These are phyloP conservation scores for Ligustrum vulgare DNA, from an alignment of 257 asterid species.

Conservation along the genomic window DNA sequence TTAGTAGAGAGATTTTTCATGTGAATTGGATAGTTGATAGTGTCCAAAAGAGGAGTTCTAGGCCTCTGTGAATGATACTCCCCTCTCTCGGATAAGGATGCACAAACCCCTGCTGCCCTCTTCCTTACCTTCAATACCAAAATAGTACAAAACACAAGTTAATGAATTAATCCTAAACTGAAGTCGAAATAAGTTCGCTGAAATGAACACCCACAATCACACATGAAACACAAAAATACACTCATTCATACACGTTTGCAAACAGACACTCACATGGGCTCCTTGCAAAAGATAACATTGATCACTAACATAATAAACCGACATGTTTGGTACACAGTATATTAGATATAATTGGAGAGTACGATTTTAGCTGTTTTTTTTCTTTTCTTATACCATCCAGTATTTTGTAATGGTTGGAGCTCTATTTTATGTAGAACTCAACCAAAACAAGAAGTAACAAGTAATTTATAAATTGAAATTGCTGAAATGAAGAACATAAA, in stretches of 20 bases:
- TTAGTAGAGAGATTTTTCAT: constrained; percentile 86
- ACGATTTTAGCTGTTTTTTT: neutral
- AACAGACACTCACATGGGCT: neutral
- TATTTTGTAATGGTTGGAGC: no score
- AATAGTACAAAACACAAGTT: constrained; percentile 26
- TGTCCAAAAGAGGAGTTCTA: constrained; percentile 92
- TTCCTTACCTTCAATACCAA: constrained; percentile 48
- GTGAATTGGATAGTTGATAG: constrained; percentile 91
- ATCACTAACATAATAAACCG: neutral
- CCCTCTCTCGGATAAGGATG: constrained; percentile 69
- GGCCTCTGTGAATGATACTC: constrained; percentile 87
- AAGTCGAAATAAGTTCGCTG: neutral
- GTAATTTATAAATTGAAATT: no score
- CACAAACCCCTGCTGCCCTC: constrained; percentile 53
- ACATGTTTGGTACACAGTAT: neutral
- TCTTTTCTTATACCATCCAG: no score
- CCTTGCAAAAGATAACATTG: neutral
- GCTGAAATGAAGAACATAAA: no score
- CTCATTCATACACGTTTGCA: neutral
- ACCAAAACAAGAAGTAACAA: no score
- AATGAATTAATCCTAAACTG: constrained; percentile 20
- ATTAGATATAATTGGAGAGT: neutral
- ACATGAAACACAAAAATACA: neutral
- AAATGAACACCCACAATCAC: neutral
- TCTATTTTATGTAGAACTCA: no score